phyloP scores from a whole-genome alignment of 768 basidiomycete genomes.

The Agaricus blazei region DNA sequence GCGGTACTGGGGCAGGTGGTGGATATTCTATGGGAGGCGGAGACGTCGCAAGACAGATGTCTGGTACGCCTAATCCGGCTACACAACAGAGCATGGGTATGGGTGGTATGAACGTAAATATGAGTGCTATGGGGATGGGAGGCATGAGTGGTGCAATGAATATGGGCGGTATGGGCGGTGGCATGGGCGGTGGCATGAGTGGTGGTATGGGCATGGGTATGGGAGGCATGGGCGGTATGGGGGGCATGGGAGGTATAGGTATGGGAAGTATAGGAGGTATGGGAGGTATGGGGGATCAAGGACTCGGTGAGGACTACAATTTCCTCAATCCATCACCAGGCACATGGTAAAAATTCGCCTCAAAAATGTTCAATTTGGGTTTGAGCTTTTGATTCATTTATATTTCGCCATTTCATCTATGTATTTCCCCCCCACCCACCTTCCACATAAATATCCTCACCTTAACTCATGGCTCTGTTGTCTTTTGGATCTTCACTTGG shows the following conservation, averaged over 20 bases:
- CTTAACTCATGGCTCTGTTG: neutral
- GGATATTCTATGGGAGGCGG: conserved; percentile 1
- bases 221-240: neutral
- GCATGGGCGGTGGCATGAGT: conserved; percentile 7
- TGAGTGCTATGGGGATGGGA: conserved; percentile 13
- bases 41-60: conserved; percentile 6
- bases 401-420: neutral
- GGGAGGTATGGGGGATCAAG: conserved; percentile 8
- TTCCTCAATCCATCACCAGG: conserved; percentile 1
- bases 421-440: neutral
- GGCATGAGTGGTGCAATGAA: conserved; percentile 5
- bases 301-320: conserved; percentile 6
- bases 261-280: neutral
- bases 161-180: conserved; percentile 4
- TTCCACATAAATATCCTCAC: neutral
- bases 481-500: neutral
- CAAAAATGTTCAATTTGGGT: neutral
- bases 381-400: neutral
- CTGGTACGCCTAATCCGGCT: conserved; percentile 1
- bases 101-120: conserved; percentile 3
- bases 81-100: conserved; percentile 5
- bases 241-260: neutral
- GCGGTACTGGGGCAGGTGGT: conserved; percentile 1
- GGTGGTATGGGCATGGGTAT: conserved; percentile 1
- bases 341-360: neutral